A percentile compares a stretch with the other conserved stretches of the same genome.
Conservation (phyloP, 805 yeast species). For the Myxozyma geophila region DNA sequence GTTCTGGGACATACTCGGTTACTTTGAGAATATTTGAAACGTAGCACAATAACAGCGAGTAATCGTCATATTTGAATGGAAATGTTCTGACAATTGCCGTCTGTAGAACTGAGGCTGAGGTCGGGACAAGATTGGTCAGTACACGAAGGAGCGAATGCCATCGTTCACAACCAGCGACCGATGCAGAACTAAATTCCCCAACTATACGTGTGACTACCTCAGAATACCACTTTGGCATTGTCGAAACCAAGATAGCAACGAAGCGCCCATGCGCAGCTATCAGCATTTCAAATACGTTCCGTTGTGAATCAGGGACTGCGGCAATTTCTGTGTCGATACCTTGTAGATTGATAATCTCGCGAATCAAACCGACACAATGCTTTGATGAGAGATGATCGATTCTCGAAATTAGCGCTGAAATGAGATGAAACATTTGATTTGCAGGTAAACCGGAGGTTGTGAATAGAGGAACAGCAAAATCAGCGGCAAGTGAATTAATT, state of each 20-base stretch:
- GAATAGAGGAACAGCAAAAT: slow-evolving; percentile 57
- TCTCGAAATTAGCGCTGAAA: slow-evolving; percentile 64
- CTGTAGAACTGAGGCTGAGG: slow-evolving; percentile 70
- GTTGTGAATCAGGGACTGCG: slow-evolving; percentile 46
- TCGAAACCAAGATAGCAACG: slow-evolving; percentile 75
- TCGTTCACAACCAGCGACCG: slow-evolving; percentile 45
- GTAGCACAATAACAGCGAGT: slow-evolving; percentile 62
- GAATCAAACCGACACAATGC: slow-evolving; percentile 57
- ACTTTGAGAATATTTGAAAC: slow-evolving; percentile 64
- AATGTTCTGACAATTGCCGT: slow-evolving; percentile 61
- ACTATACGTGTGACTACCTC: slow-evolving; percentile 77
- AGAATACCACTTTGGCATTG: slow-evolving; percentile 86
- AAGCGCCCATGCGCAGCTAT: slow-evolving; percentile 66
- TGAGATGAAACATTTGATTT: slow-evolving; percentile 57
- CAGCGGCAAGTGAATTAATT: slow-evolving; percentile 63
- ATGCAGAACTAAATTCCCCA: slow-evolving; percentile 54
- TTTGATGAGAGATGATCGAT: slow-evolving; percentile 67
- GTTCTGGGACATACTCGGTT: slow-evolving; percentile 72
- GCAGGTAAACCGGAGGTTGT: slow-evolving; percentile 60
- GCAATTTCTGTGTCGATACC: slow-evolving; percentile 60
- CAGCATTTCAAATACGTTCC: slow-evolving; percentile 4
- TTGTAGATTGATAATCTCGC: slow-evolving; percentile 61
- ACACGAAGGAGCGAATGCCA: slow-evolving; percentile 70
- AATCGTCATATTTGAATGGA: slow-evolving; percentile 77
- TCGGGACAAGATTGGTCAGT: slow-evolving; percentile 76